Conservation (phyloP, 2,329 filamentous ascomycete genomes). For the Tolypocladium album region DNA sequence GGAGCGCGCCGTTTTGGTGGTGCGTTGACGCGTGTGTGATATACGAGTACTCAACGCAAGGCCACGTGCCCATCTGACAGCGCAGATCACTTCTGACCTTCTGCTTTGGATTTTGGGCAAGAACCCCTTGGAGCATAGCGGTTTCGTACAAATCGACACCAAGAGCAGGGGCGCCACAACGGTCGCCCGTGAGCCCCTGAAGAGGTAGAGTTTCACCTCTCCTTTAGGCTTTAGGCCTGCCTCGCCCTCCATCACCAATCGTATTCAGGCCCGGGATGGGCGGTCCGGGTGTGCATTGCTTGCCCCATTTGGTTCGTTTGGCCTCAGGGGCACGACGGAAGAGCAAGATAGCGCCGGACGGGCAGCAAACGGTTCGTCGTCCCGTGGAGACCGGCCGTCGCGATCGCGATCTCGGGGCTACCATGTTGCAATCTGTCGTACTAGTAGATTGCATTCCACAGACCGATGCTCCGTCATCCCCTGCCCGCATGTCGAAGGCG, state of each 20-base stretch:
- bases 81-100: neutral
- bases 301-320: neutral
- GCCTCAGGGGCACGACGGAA: neutral
- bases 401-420: neutral
- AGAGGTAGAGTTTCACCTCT: neutral
- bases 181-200: neutral
- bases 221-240: neutral
- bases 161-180: neutral
- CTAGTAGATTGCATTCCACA: neutral
- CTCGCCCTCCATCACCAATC: neutral
- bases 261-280: neutral
- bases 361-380: neutral
- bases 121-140: neutral
- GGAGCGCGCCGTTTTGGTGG: neutral
- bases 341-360: neutral
- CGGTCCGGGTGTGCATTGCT: neutral
- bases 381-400: neutral
- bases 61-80: neutral
- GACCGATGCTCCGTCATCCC: neutral
- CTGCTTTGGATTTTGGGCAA: neutral
- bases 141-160: neutral
- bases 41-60: neutral
- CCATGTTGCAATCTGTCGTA: neutral
- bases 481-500: neutral
- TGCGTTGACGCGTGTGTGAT: neutral